Evolutionary conservation across 2,329 filamentous ascomycete genomes (phyloP).

Genomic region (Drechslera avenae): DNA sequence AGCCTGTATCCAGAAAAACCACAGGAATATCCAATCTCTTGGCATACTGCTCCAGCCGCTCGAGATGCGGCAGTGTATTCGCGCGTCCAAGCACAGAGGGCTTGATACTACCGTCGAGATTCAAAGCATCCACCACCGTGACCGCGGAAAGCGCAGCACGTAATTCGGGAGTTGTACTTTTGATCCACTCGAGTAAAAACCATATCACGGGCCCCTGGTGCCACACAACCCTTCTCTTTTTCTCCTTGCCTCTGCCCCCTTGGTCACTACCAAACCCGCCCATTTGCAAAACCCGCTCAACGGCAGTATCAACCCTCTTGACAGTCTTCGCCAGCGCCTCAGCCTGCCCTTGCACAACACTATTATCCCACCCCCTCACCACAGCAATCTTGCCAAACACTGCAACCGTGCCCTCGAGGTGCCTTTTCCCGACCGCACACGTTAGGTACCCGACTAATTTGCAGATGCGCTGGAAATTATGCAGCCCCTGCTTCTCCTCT

Average conservation of each 20-base stretch:
- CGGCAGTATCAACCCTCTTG: slow-evolving; percentile 30
- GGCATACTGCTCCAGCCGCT: slow-evolving; percentile 32
- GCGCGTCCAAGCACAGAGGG: slow-evolving; percentile 27
- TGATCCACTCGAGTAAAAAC: slow-evolving; percentile 38
- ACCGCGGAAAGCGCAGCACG: slow-evolving; percentile 30
- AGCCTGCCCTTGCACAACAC: slow-evolving; percentile 9
- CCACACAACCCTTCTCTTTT: slow-evolving; percentile 36
- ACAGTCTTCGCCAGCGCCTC: slow-evolving; percentile 23
- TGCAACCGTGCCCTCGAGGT: slow-evolving; percentile 32
- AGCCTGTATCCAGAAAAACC: slow-evolving; percentile 35
- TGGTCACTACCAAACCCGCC: slow-evolving; percentile 11
- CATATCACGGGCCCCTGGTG: slow-evolving; percentile 41
- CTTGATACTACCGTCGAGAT: slow-evolving; percentile 22
- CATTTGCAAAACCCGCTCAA: slow-evolving; percentile 28
- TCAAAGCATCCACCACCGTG: slow-evolving; percentile 32
- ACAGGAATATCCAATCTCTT: slow-evolving; percentile 32
- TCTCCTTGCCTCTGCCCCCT: too few species aligned
- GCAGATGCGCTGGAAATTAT: slow-evolving; percentile 35
- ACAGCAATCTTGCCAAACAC: slow-evolving; percentile 37
- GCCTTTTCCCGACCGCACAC: slow-evolving; percentile 22
- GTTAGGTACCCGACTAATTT: slow-evolving; percentile 36
- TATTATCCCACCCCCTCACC: slow-evolving; percentile 36
- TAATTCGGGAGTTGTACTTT: slow-evolving; percentile 29
- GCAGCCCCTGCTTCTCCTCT: slow-evolving; percentile 19
- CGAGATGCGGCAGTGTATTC: slow-evolving; percentile 31